phyloP scores from a whole-genome alignment of 352 stramenopile species.

The Phytophthora melonis region DNA sequence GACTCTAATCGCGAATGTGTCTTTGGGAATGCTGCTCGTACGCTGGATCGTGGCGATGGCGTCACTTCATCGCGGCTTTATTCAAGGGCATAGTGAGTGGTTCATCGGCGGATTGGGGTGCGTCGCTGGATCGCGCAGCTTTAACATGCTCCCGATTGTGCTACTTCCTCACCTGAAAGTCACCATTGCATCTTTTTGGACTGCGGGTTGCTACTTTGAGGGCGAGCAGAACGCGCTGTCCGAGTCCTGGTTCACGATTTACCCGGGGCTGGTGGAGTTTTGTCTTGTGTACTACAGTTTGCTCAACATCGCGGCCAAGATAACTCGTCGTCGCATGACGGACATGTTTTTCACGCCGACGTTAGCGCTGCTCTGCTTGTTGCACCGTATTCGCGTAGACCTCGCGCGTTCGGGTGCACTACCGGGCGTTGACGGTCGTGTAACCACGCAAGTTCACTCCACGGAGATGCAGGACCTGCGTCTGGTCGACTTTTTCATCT shows the following conservation, averaged over 20 bases:
- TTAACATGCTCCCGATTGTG: conserved; percentile 56
- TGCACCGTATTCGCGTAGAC: conserved; percentile 43
- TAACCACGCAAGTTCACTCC: conserved; percentile 39
- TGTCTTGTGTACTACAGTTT: conserved; percentile 55
- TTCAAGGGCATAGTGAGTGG: conserved; percentile 26
- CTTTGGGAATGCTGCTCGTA: conserved; percentile 41
- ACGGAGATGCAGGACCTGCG: conserved; percentile 38
- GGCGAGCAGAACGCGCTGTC: conserved; percentile 52
- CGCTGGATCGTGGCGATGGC: conserved; percentile 56
- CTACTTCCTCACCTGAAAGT: conserved; percentile 53
- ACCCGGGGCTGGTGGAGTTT: conserved; percentile 49
- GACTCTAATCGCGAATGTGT: conserved; percentile 56
- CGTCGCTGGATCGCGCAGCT: conserved; percentile 44
- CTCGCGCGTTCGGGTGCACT: conserved; percentile 23
- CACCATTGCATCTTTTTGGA: conserved; percentile 53
- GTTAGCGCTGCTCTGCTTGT: conserved; percentile 42
- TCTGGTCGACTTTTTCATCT: conserved; percentile 52
- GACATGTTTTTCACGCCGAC: conserved; percentile 52
- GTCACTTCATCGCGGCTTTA: conserved; percentile 47
- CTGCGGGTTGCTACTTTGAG: conserved; percentile 52
- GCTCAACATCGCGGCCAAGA: conserved; percentile 54
- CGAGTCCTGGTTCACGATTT: conserved; percentile 62
- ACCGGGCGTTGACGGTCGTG: conserved; percentile 42
- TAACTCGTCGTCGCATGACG: conserved; percentile 41
- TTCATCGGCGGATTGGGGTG: conserved; percentile 48